Conservation (phyloP, 805 yeast genomes). For the Pichia kluyveri region DNA sequence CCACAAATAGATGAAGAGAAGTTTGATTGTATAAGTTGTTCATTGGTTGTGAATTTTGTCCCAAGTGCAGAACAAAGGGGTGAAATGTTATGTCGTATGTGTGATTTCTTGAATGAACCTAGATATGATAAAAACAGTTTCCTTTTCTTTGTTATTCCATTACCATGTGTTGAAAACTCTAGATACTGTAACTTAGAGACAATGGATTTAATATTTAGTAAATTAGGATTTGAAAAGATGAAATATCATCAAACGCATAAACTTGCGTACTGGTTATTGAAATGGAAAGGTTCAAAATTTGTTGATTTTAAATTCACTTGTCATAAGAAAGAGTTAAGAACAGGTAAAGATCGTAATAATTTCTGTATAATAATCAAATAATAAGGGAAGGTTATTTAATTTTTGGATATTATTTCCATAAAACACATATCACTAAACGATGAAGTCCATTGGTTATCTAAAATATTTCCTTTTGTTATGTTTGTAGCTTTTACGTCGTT, state of each 20-base stretch:
- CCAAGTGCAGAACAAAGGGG: conserved; percentile 67
- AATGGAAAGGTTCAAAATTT: conserved; percentile 31
- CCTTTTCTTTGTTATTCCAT: conserved; percentile 76
- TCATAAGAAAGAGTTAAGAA: conserved; percentile 41
- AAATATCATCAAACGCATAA: conserved; percentile 55
- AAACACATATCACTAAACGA: conserved; percentile 22
- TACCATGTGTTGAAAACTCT: conserved; percentile 79
- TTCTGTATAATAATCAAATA: conserved; percentile 42
- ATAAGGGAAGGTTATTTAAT: background rate
- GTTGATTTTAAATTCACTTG: conserved; percentile 13
- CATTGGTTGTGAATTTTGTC: conserved; percentile 83
- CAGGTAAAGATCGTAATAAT: conserved; percentile 59
- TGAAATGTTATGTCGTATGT: conserved; percentile 58
- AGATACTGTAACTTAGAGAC: conserved; percentile 44
- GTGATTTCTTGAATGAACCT: conserved; percentile 42
- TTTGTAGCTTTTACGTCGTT: background rate
- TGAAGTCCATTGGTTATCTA: conserved; percentile 15
- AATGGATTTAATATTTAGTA: conserved; percentile 10
- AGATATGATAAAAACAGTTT: conserved; percentile 20
- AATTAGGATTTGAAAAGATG: conserved; percentile 54
- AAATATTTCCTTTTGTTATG: conserved; percentile 1
- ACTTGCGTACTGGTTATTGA: conserved; percentile 62
- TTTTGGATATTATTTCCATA: background rate
- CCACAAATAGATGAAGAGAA: conserved; percentile 38
- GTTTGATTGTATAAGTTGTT: conserved; percentile 69